Percentiles rank a stretch among this genome's conserved stretches.
phyloP scores from a whole-genome alignment of 768 basidiomycete species.

The Boletus sp. region DNA sequence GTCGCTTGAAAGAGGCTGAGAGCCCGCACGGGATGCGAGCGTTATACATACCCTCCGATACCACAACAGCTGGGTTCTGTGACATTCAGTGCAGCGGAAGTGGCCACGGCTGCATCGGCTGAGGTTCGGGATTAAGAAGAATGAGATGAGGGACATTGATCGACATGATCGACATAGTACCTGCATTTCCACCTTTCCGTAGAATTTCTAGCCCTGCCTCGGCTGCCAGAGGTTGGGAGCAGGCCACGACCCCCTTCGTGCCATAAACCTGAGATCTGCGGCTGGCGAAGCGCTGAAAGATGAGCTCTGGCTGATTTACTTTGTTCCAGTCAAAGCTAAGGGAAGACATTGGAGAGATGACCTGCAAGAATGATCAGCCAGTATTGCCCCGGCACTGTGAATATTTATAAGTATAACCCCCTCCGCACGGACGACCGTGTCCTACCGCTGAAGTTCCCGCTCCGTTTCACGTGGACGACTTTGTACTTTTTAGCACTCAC shows the following conservation, averaged over 20 bases:
- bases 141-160: neutral
- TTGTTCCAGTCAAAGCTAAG: constrained; percentile 52
- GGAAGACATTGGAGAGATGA: constrained; percentile 20
- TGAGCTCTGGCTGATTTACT: constrained; percentile 62
- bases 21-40: neutral
- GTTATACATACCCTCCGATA: constrained; percentile 72
- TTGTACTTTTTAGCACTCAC: constrained; percentile 5
- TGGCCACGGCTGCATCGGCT: constrained; percentile 95
- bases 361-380: neutral
- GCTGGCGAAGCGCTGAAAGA: constrained; percentile 72
- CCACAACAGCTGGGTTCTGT: constrained; percentile 87
- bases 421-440: constrained; percentile 8
- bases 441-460: neutral
- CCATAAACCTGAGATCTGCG: constrained; percentile 85
- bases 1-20: constrained; percentile 47
- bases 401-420: neutral
- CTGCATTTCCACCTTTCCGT: constrained; percentile 92
- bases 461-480: constrained; percentile 10
- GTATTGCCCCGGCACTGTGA: neutral
- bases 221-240: constrained; percentile 87
- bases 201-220: constrained; percentile 92
- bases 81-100: constrained; percentile 87
- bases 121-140: neutral
- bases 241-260: constrained; percentile 83
- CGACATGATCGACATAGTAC: constrained; percentile 40